Evolutionary conservation across 2,329 filamentous ascomycete genomes (phyloP).

Genomic region (Fusarium sp.): DNA sequence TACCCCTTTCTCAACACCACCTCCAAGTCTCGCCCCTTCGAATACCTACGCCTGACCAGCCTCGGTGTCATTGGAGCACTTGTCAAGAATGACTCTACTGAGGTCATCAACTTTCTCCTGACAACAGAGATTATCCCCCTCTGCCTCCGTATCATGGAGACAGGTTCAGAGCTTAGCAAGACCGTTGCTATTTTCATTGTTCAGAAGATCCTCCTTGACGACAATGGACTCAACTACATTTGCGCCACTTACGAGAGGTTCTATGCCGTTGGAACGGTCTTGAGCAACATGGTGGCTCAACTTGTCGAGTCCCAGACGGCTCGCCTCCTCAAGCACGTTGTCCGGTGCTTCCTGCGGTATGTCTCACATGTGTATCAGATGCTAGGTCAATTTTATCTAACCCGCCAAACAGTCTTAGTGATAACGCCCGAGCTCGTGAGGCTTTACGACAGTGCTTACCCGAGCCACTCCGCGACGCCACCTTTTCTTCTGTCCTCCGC

Average conservation of each 20-base stretch:
- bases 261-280: constrained; percentile 95
- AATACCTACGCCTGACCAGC: constrained; percentile 95
- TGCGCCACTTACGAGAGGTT: constrained; percentile 99
- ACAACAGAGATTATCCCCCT: constrained; percentile 99
- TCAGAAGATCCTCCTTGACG: constrained; percentile 97
- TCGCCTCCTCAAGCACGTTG: constrained; percentile 94
- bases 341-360: constrained; percentile 94
- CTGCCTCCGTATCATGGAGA: constrained; percentile 99
- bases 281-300: constrained; percentile 99
- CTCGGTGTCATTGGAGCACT: constrained; percentile 96
- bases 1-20: constrained; percentile 99
- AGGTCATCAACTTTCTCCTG: constrained; percentile 98
- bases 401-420: constrained; percentile 74
- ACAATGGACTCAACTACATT: constrained; percentile 97
- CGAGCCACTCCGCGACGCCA: constrained; percentile 97
- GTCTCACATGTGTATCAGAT: constrained; percentile 47
- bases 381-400: constrained; percentile 18
- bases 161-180: constrained; percentile 96
- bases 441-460: constrained; percentile 95
- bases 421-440: constrained; percentile 95
- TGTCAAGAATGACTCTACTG: constrained; percentile 98
- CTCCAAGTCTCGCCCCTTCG: constrained; percentile 96
- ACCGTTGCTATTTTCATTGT: constrained; percentile 99
- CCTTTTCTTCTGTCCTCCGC: constrained; percentile 94
- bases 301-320: constrained; percentile 98